Conservation (phyloP, 768 basidiomycete genomes). For the Suillus bovinus region DNA sequence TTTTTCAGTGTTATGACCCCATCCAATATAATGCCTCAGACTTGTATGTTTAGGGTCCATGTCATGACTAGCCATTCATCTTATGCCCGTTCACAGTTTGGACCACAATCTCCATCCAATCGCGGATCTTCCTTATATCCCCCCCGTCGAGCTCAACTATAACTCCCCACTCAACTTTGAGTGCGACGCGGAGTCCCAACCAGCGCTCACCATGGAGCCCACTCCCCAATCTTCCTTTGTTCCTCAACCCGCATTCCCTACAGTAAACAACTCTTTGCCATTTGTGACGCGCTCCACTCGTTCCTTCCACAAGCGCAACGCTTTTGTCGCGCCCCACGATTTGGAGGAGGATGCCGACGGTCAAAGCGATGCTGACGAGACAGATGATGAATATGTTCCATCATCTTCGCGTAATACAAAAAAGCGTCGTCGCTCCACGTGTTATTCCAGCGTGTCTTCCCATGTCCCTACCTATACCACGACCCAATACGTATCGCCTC, state of each 20-base stretch:
- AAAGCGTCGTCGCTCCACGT: slow-evolving; percentile 33
- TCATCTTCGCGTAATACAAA: slow-evolving; percentile 33
- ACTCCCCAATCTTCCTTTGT: slow-evolving; percentile 1
- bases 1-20: slow-evolving; percentile 2
- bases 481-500: slow-evolving; percentile 5
- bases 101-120: slow-evolving; percentile 7
- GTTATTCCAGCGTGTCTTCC: neutral
- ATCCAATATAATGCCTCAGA: slow-evolving; percentile 21
- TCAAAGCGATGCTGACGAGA: slow-evolving; percentile 40
- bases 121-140: slow-evolving; percentile 17
- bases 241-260: neutral
- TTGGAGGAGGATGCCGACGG: slow-evolving; percentile 33
- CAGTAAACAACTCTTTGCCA: slow-evolving; percentile 4
- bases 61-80: neutral
- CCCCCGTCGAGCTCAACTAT: slow-evolving; percentile 12
- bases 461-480: neutral
- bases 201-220: slow-evolving; percentile 1
- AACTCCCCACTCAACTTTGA: slow-evolving; percentile 8
- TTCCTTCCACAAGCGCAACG: slow-evolving; percentile 8
- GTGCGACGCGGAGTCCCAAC: neutral
- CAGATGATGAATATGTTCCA: slow-evolving; percentile 49
- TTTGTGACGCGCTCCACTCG: slow-evolving; percentile 19
- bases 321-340: slow-evolving; percentile 9
- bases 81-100: slow-evolving; percentile 24
- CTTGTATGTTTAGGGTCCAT: slow-evolving; percentile 21